These are phyloP conservation scores for Plasmodium falciparum DNA, from an alignment of 169 alveolate genomes.

Conservation along the genomic window DNA sequence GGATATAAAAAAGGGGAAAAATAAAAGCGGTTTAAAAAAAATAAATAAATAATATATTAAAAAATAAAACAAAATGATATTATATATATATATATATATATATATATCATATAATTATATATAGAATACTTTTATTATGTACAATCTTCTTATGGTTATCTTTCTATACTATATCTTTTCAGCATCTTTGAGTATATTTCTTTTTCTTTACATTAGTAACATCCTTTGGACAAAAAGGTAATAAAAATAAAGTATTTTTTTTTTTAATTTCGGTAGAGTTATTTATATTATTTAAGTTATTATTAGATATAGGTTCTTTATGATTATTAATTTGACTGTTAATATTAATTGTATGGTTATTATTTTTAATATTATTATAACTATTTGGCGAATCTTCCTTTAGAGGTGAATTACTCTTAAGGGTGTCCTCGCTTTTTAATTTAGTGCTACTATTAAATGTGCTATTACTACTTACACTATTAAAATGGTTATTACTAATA, in stretches of 20 bases:
- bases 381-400: too few species aligned
- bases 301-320: background rate
- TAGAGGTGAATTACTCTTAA: too few species aligned
- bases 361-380: conserved; percentile 1
- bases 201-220: conserved; percentile 58
- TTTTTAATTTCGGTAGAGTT: conserved; percentile 12
- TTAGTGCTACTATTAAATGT: background rate
- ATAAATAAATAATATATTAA: background rate
- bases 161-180: conserved; percentile 8
- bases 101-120: background rate
- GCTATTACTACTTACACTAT: background rate
- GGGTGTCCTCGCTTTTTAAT: too few species aligned
- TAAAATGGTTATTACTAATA: conserved; percentile 1
- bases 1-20: background rate
- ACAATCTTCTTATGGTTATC: too few species aligned
- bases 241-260: conserved; percentile 35
- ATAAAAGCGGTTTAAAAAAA: too few species aligned
- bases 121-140: background rate
- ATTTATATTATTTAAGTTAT: conserved; percentile 11
- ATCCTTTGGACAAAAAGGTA: conserved; percentile 74
- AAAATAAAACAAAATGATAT: background rate
- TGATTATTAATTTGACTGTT: background rate
- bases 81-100: conserved; percentile 1
- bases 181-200: conserved; percentile 39
- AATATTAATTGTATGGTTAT: background rate